Percentiles rank a stretch among this genome's conserved stretches.
Evolutionary conservation across 495 filamentous ascomycete species (phyloP).

Genomic region (Xylaria venustula): DNA sequence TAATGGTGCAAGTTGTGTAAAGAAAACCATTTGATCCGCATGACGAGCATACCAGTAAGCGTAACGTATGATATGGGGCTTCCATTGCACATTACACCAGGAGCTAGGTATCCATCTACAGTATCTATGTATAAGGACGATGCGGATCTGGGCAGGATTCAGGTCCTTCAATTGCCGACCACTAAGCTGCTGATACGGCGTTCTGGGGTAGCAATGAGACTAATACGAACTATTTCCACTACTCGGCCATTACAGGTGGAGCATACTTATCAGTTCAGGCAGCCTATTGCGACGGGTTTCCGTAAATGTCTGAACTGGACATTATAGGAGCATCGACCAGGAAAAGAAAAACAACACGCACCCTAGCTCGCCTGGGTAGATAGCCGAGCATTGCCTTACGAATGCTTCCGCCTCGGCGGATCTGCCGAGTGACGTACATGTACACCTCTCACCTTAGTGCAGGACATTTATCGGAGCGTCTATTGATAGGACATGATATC

Average conservation of each 20-base stretch:
- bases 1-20: background rate
- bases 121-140: too few species aligned
- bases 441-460: background rate
- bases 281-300: too few species aligned
- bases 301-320: too few species aligned
- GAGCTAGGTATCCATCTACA: too few species aligned
- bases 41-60: too few species aligned
- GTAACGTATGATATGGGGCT: background rate
- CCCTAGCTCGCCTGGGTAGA: too few species aligned
- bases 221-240: too few species aligned
- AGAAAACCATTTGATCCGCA: background rate
- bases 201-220: background rate
- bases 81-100: background rate
- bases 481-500: background rate
- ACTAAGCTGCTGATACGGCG: background rate
- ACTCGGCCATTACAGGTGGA: too few species aligned
- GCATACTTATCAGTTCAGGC: too few species aligned
- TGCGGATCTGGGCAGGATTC: background rate
- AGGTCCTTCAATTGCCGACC: background rate
- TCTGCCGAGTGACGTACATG: too few species aligned
- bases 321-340: background rate
- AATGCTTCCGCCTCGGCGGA: too few species aligned
- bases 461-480: background rate
- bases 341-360: background rate
- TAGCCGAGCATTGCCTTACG: background rate